Conservation (phyloP, 2,329 filamentous ascomycete species). For the Sarocladiaceae sp. region DNA sequence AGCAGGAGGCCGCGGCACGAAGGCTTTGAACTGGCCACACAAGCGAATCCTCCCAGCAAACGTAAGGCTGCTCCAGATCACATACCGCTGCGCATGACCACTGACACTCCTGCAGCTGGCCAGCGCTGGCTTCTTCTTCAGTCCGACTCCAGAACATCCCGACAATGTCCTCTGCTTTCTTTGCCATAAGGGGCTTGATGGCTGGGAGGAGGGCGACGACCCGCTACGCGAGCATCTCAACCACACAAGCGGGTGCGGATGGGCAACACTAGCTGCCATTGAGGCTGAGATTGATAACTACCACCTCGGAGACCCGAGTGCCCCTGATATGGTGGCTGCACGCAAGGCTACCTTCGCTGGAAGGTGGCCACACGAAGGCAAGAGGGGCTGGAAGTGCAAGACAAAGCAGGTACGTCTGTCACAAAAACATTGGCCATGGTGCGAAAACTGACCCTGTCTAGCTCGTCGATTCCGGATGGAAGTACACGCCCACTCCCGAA, state of each 20-base stretch:
- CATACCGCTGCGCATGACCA: slow-evolving; percentile 8
- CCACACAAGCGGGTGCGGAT: slow-evolving; percentile 77
- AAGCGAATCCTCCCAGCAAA: slow-evolving; percentile 26
- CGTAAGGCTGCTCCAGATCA: slow-evolving; percentile 18
- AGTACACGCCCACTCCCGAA: slow-evolving; percentile 77
- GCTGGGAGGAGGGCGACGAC: slow-evolving; percentile 84
- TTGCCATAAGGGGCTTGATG: slow-evolving; percentile 77
- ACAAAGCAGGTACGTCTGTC: slow-evolving; percentile 63
- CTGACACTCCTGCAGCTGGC: slow-evolving; percentile 60
- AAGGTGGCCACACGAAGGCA: slow-evolving; percentile 83
- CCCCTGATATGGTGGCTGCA: slow-evolving; percentile 65
- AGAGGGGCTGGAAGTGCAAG: slow-evolving; percentile 85
- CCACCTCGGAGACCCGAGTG: slow-evolving; percentile 66
- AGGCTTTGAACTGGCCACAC: slow-evolving; percentile 72
- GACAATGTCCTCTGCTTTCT: slow-evolving; percentile 91
- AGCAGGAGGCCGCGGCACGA: slow-evolving; percentile 44
- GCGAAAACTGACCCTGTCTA: slow-evolving; percentile 27
- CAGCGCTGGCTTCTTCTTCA: slow-evolving; percentile 84
- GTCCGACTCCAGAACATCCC: slow-evolving; percentile 64
- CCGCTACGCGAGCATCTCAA: slow-evolving; percentile 80
- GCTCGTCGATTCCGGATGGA: slow-evolving; percentile 91
- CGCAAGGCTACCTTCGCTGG: slow-evolving; percentile 77
- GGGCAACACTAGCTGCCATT: slow-evolving; percentile 67
- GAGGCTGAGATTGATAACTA: slow-evolving; percentile 57
- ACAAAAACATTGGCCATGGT: background rate